phyloP scores from a whole-genome alignment of 495 filamentous ascomycete species.

The Parathielavia hyrcaniae region DNA sequence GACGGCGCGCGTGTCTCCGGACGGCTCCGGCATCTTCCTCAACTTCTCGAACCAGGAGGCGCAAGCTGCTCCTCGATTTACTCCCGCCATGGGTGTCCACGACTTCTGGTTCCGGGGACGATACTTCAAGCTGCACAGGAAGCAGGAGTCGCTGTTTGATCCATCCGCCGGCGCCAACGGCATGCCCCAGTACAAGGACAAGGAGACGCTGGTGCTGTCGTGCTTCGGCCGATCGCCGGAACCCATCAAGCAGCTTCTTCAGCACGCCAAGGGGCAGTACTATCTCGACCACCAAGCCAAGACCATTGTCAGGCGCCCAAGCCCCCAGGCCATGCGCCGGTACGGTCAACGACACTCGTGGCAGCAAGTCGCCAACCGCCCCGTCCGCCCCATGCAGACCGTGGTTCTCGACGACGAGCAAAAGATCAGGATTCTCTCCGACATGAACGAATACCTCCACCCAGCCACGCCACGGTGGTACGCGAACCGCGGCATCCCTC shows the following conservation, averaged over 20 bases:
- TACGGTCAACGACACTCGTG: conserved; percentile 47
- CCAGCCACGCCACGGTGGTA: conserved; percentile 70
- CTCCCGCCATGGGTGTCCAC: conserved; percentile 38
- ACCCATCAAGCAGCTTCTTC: conserved; percentile 58
- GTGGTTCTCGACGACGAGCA: conserved; percentile 71
- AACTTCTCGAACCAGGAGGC: conserved; percentile 44
- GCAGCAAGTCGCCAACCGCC: conserved; percentile 60
- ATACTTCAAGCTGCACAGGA: conserved; percentile 38
- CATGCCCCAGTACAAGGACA: conserved; percentile 33
- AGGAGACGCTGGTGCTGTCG: conserved; percentile 38
- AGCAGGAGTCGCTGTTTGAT: conserved; percentile 34
- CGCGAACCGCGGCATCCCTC: conserved; percentile 78
- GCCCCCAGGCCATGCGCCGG: conserved; percentile 28
- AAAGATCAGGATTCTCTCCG: conserved; percentile 64
- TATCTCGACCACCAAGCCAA: conserved; percentile 40
- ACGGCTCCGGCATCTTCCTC: conserved; percentile 34
- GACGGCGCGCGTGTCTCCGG: conserved; percentile 25
- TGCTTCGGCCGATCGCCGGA: conserved; percentile 43
- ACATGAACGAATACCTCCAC: conserved; percentile 86
- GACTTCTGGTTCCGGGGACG: conserved; percentile 39
- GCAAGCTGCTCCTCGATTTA: conserved; percentile 33
- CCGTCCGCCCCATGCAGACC: conserved; percentile 71
- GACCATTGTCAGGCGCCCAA: conserved; percentile 48
- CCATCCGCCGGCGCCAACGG: conserved; percentile 16
- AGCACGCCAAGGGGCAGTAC: conserved; percentile 49